phyloP scores from a whole-genome alignment of 169 alveolate species.

The Neospora caninum region DNA sequence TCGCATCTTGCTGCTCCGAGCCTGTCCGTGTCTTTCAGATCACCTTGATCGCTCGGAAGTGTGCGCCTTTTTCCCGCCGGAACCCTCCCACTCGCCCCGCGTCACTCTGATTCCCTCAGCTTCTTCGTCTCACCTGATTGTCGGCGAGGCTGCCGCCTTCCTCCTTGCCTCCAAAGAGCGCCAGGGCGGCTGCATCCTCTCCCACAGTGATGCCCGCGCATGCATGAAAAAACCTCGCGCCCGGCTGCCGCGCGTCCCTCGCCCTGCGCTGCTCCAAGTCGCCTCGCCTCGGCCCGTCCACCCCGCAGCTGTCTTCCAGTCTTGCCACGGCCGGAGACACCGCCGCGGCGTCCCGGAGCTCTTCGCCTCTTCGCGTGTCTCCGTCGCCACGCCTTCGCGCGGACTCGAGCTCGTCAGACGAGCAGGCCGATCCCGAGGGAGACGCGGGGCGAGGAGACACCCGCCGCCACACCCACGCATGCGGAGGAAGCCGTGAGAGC shows the following conservation, averaged over 20 bases:
- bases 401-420: neutral
- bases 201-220: conserved; percentile 25
- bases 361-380: neutral
- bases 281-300: neutral
- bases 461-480: neutral
- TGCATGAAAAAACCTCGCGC: conserved; percentile 9
- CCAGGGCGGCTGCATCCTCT: conserved; percentile 50
- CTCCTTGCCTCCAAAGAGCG: conserved; percentile 47
- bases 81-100: no score
- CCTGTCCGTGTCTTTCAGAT: no score
- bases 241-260: neutral
- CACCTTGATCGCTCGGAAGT: no score
- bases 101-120: neutral
- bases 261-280: neutral
- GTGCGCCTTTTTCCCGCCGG: no score
- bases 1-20: no score
- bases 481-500: conserved; percentile 5
- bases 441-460: neutral
- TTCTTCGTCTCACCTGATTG: conserved; percentile 14
- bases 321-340: no score
- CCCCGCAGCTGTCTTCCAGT: neutral
- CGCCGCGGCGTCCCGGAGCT: neutral
- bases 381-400: neutral
- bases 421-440: conserved; percentile 6
- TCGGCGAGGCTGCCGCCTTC: conserved; percentile 50